Percentiles rank a stretch among this genome's conserved stretches.
Evolutionary conservation across 2,329 filamentous ascomycete genomes (phyloP).

Genomic region (Cladosporium sp.): DNA sequence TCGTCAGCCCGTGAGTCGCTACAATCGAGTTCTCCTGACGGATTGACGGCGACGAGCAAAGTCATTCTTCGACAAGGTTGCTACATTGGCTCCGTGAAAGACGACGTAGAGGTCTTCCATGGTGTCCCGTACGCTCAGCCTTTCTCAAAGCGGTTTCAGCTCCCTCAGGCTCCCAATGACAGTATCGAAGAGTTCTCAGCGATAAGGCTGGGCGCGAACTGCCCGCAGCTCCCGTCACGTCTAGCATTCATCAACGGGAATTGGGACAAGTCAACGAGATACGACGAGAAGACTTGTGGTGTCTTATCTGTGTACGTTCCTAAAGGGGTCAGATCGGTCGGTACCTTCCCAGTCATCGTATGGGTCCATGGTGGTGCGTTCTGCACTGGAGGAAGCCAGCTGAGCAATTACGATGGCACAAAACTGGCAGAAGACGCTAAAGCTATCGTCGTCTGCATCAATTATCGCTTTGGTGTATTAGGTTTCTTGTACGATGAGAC

Average conservation of each 20-base stretch:
- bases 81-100: neutral
- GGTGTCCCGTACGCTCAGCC: neutral
- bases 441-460: no score
- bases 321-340: no score
- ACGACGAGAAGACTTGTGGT: neutral
- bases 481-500: no score
- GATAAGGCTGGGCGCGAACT: neutral
- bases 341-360: no score
- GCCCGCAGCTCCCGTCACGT: neutral
- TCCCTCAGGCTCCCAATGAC: neutral
- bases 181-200: neutral
- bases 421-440: no score
- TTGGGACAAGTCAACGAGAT: neutral
- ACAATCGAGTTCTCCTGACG: no score
- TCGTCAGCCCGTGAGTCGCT: no score
- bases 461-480: no score
- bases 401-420: no score
- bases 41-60: no score
- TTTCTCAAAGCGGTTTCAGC: neutral
- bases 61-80: neutral
- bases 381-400: no score
- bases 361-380: no score
- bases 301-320: neutral
- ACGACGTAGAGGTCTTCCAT: neutral
- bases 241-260: neutral